Conservation (phyloP, 805 yeast species). For the Wickerhamiella musiphila region DNA sequence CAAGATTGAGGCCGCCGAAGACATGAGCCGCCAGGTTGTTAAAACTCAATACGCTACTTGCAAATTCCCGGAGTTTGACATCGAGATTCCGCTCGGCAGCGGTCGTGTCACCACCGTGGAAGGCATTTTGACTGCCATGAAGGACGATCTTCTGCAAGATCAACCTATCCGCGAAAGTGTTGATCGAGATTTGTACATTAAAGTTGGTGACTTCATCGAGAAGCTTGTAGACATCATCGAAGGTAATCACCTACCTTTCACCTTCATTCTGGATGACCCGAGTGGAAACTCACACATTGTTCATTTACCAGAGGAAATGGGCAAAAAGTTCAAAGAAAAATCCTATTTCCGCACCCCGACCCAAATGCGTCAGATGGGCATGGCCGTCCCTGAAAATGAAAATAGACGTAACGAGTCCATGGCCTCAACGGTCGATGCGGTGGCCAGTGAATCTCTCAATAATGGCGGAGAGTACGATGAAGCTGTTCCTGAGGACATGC, state of each 20-base stretch:
- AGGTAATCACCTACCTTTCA: slow-evolving; percentile 64
- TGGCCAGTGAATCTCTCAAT: slow-evolving; percentile 16
- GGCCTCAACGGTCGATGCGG: slow-evolving; percentile 13
- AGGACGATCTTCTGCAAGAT: slow-evolving; percentile 59
- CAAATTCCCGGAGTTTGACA: slow-evolving; percentile 65
- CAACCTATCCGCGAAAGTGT: slow-evolving; percentile 61
- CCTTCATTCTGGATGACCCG: slow-evolving; percentile 76
- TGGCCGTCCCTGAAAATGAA: slow-evolving; percentile 23
- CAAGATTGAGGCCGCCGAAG: slow-evolving; percentile 48
- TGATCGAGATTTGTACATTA: slow-evolving; percentile 59
- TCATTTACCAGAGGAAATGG: slow-evolving; percentile 40
- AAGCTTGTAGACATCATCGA: slow-evolving; percentile 42
- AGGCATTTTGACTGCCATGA: slow-evolving; percentile 72
- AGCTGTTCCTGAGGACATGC: slow-evolving; percentile 67
- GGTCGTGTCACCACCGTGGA: slow-evolving; percentile 90
- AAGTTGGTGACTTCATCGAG: slow-evolving; percentile 49
- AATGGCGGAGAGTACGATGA: slow-evolving; percentile 37
- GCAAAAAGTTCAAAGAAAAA: slow-evolving; percentile 75
- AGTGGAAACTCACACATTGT: slow-evolving; percentile 97
- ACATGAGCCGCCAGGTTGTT: slow-evolving; percentile 78
- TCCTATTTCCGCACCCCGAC: slow-evolving; percentile 76
- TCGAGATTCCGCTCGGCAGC: slow-evolving; percentile 88
- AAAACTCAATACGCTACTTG: slow-evolving; percentile 76
- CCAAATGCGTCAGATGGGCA: slow-evolving; percentile 72
- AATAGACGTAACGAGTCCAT: slow-evolving; percentile 30